Evolutionary conservation across 2,329 filamentous ascomycete species (phyloP).

Genomic region (Drechslera avenae): DNA sequence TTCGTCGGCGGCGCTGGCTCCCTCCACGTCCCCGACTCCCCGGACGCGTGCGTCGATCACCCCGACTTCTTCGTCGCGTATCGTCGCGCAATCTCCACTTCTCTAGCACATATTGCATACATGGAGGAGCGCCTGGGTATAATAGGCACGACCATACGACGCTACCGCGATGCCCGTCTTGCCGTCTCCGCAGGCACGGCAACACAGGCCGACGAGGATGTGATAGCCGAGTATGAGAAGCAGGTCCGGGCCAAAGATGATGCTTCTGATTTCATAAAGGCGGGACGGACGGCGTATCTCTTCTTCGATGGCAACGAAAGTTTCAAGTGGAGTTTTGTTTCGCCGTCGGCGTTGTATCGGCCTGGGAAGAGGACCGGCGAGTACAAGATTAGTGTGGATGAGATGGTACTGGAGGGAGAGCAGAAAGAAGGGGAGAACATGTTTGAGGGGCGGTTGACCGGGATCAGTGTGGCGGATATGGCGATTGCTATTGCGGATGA

Average conservation of each 20-base stretch:
- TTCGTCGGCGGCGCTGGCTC: slow-evolving; percentile 45
- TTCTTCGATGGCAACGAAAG: slow-evolving; percentile 44
- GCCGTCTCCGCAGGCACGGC: slow-evolving; percentile 21
- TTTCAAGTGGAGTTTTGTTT: slow-evolving; percentile 45
- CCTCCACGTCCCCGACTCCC: slow-evolving; percentile 35
- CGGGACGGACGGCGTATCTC: slow-evolving; percentile 43
- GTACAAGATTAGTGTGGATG: slow-evolving; percentile 42
- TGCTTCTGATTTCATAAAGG: slow-evolving; percentile 41
- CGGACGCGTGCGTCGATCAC: slow-evolving; percentile 34
- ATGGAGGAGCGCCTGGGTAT: slow-evolving; percentile 44
- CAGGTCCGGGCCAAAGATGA: slow-evolving; percentile 29
- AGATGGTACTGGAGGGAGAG: slow-evolving; percentile 37
- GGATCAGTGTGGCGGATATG: slow-evolving; percentile 44
- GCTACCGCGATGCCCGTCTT: slow-evolving; percentile 35
- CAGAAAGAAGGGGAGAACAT: slow-evolving; percentile 28
- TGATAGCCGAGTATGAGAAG: slow-evolving; percentile 33
- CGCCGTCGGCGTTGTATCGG: slow-evolving; percentile 41
- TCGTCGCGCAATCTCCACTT: slow-evolving; percentile 42
- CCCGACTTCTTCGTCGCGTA: slow-evolving; percentile 45
- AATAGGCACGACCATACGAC: slow-evolving; percentile 33
- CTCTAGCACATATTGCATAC: slow-evolving; percentile 41
- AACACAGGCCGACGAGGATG: slow-evolving; percentile 20
- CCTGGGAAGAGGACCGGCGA: slow-evolving; percentile 40
- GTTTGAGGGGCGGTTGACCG: slow-evolving; percentile 40
- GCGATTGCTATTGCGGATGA: slow-evolving; percentile 46